Conservation (phyloP, 2,329 filamentous ascomycete genomes). For the Dichotomopilus funicola region DNA sequence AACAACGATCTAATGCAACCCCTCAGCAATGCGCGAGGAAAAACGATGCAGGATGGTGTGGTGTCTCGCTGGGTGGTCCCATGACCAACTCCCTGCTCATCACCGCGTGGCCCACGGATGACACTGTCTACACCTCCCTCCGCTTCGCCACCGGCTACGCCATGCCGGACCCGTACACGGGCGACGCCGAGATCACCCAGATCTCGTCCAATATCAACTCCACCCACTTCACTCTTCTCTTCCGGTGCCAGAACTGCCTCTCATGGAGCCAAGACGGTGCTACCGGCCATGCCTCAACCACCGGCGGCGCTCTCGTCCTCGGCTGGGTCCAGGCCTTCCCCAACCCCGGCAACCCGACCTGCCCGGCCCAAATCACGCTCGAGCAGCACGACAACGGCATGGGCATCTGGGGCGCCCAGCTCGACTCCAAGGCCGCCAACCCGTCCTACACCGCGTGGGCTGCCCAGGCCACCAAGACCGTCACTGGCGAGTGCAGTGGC, state of each 20-base stretch:
- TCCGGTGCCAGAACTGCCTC: conserved; percentile 50
- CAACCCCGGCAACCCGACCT: conserved; percentile 31
- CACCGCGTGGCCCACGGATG: conserved; percentile 44
- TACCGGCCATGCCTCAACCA: conserved; percentile 33
- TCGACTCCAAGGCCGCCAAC: conserved; percentile 26
- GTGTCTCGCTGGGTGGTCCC: conserved; percentile 42
- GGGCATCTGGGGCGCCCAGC: conserved; percentile 27
- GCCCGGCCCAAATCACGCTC: conserved; percentile 27
- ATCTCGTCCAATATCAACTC: conserved; percentile 48
- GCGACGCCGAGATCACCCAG: conserved; percentile 50
- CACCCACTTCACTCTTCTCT: conserved; percentile 51
- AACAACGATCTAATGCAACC: background rate
- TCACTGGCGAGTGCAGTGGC: conserved; percentile 23
- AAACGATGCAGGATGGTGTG: conserved; percentile 44
- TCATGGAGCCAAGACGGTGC: conserved; percentile 40
- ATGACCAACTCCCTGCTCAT: conserved; percentile 51
- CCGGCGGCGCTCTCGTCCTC: conserved; percentile 31
- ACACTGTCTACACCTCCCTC: conserved; percentile 45
- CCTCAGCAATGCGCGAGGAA: conserved; percentile 37
- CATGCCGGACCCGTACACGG: conserved; percentile 48
- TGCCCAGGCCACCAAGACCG: conserved; percentile 29
- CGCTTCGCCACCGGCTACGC: conserved; percentile 48
- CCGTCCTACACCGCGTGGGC: conserved; percentile 29
- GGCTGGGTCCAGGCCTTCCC: conserved; percentile 45
- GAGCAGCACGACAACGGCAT: conserved; percentile 31